Base-by-base conservation (phyloP, 1,284 basidiomycete species). In the Sporisorium scitamineum region DNA sequence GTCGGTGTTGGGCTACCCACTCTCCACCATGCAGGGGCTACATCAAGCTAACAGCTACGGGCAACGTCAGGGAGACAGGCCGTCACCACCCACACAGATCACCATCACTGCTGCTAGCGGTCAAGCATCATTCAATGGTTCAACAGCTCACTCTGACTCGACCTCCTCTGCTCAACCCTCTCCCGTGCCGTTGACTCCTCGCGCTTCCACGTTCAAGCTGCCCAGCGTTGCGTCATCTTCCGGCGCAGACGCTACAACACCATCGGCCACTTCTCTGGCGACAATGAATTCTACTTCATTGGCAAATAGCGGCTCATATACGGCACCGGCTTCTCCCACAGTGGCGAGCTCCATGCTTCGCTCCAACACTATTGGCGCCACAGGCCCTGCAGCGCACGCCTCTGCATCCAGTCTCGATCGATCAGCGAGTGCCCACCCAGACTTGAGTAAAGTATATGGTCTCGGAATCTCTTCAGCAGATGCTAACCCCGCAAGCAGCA, bases 401-500 rank as follows among this genome's bases (percentile, higher is more conserved):
- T 20, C 54, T 9, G 5, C 60, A 7, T 52, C 60, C 2, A 31
- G 20, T 2, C 47, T 67, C 20, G 70, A 72, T 44, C 60, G 63
- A 20, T 60, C 63, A 14, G 48, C 59, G 13, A 72, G 64, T 34
- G 60, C 55, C 2, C 71, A 69, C 13, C 61, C 65, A 5, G 67
- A 67, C n/a, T 29, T 75, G 37, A 54, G 6, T 39, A 58, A 47
- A 44, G 42, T 60, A 32, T 56, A 54, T 20, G 73, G 73, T 5
- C 73, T 76, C 10, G 73, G 73, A 7, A 75, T 75, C 45, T 65
- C 61, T 0, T n/a, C 67, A 3, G 18, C 54, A 1, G 59, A 61
- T 8, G 14, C 52, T 29, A 31, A n/a, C n/a, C 42, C 48, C 10
- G 66, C 50, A 16, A 32, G 52, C 11, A 27, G 55, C 29, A 52